Evolutionary conservation across 805 yeast genomes (phyloP).

Genomic region (Metschnikowia similis): DNA sequence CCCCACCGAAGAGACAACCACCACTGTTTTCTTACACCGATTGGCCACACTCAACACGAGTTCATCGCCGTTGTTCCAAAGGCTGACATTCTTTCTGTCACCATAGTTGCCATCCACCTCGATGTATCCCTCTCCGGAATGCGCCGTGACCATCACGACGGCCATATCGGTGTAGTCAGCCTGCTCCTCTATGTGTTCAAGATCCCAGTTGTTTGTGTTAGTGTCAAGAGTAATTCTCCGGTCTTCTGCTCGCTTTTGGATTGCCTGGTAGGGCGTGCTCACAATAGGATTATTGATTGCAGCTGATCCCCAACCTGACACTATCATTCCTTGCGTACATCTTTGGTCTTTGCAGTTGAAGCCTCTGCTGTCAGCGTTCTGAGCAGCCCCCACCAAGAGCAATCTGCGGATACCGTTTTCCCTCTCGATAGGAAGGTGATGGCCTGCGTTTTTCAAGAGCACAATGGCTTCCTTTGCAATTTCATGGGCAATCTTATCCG

Average conservation of each 20-base stretch:
- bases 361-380: slow-evolving; percentile 48
- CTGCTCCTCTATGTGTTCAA: slow-evolving; percentile 39
- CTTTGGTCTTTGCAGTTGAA: slow-evolving; percentile 51
- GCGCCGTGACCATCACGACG: slow-evolving; percentile 50
- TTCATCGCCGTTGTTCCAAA: slow-evolving; percentile 58
- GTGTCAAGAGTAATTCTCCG: slow-evolving; percentile 44
- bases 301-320: slow-evolving; percentile 66
- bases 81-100: slow-evolving; percentile 49
- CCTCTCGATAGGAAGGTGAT: slow-evolving; percentile 47
- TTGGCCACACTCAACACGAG: slow-evolving; percentile 46
- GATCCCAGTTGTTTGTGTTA: slow-evolving; percentile 43
- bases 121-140: slow-evolving; percentile 57
- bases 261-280: slow-evolving; percentile 56
- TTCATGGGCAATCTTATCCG: slow-evolving; percentile 46
- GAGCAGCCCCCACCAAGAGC: slow-evolving; percentile 50
- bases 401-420: slow-evolving; percentile 40
- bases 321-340: slow-evolving; percentile 50
- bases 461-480: slow-evolving; percentile 58
- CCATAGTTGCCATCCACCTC: slow-evolving; percentile 57
- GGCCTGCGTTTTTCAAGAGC: slow-evolving; percentile 49
- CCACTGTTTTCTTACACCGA: slow-evolving; percentile 51
- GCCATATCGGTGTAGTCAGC: slow-evolving; percentile 51
- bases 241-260: slow-evolving; percentile 43
- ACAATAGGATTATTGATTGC: slow-evolving; percentile 53
- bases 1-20: slow-evolving; percentile 58